These are phyloP conservation scores for Plenodomus tracheiphilus DNA, from an alignment of 2,329 filamentous ascomycete species.

Conservation along the genomic window DNA sequence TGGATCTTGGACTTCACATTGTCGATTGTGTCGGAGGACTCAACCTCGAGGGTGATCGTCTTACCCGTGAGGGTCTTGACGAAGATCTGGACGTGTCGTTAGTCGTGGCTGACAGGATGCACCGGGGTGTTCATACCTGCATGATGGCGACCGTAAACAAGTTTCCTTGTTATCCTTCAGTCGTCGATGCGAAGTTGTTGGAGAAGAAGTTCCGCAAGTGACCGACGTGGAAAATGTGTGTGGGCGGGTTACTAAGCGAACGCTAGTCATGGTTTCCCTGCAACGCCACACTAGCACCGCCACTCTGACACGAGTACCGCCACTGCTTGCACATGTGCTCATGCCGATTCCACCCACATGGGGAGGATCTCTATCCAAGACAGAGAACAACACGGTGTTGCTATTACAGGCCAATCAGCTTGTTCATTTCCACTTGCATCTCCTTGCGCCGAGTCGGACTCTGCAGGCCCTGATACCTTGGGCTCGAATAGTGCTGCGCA, in stretches of 20 bases:
- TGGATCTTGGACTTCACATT: constrained; percentile 99
- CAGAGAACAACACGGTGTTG: no score
- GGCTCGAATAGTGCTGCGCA: no score
- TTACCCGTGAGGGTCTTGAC: constrained; percentile 87
- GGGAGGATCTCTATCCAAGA: no score
- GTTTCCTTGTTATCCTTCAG: constrained; percentile 60
- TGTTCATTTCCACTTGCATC: no score
- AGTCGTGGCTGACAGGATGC: constrained; percentile 9
- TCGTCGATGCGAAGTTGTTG: constrained; percentile 49
- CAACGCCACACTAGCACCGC: background rate
- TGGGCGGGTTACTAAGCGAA: constrained; percentile 27
- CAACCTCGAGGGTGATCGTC: constrained; percentile 99
- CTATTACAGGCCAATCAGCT: no score
- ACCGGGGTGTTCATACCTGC: constrained; percentile 51
- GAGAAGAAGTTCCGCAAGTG: constrained; percentile 16
- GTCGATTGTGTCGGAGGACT: constrained; percentile 99
- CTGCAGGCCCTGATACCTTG: no score
- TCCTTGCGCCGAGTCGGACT: no score
- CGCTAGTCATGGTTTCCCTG: background rate
- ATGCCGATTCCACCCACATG: no score
- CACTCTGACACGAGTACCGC: background rate
- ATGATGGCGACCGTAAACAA: constrained; percentile 46
- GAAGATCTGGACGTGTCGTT: constrained; percentile 50
- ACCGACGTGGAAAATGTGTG: constrained; percentile 21
- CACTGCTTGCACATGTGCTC: no score